Percentiles rank a stretch among this genome's conserved stretches.
Evolutionary conservation across 257 asterid species (phyloP).

Genomic region (Capsicum baccatum): DNA sequence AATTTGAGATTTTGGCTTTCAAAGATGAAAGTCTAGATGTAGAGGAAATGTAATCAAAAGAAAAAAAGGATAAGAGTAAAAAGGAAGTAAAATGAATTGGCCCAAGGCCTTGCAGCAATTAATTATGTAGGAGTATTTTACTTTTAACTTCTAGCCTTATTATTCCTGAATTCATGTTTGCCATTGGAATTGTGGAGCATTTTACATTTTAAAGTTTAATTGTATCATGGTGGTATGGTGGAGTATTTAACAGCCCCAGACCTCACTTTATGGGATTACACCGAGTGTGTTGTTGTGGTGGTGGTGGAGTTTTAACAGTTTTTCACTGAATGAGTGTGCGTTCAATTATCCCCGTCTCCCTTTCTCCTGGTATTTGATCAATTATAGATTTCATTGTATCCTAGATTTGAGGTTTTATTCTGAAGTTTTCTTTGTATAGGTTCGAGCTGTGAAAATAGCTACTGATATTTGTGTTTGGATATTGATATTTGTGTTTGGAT

Average conservation of each 20-base stretch:
- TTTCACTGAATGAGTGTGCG: not conserved
- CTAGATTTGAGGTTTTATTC: not conserved
- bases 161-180: not conserved
- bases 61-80: slow-evolving; percentile 1
- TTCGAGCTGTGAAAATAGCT: too few species aligned
- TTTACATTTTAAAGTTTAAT: not conserved
- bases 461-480: too few species aligned
- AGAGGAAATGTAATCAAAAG: slow-evolving; percentile 36
- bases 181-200: not conserved
- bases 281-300: too few species aligned
- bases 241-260: too few species aligned
- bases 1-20: slow-evolving; percentile 62
- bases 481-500: too few species aligned
- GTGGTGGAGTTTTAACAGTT: not conserved
- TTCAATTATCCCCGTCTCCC: not conserved
- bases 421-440: too few species aligned
- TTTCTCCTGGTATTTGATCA: not conserved
- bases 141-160: too few species aligned
- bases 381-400: not conserved
- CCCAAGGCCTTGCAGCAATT: slow-evolving; percentile 19
- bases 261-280: too few species aligned
- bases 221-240: too few species aligned
- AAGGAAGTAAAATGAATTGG: not conserved
- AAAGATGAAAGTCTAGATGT: slow-evolving; percentile 69
- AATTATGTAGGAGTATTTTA: not conserved